These are phyloP conservation scores for Coemansia sp. DNA, from an alignment of 192 early-diverging fungal species.

Conservation along the genomic window DNA sequence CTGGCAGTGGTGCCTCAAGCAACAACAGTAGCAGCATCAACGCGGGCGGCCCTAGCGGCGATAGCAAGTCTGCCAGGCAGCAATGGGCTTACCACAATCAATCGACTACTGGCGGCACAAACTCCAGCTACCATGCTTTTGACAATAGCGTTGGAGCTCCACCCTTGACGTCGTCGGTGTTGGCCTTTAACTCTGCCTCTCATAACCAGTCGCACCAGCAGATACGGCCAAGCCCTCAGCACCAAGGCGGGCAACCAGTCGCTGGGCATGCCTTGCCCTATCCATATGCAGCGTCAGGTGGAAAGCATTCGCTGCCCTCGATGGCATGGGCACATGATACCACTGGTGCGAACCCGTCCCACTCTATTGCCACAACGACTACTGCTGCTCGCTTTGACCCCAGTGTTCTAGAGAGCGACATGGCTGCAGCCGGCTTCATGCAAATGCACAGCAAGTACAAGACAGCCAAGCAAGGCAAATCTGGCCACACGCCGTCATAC, in stretches of 20 bases:
- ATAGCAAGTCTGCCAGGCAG: neutral
- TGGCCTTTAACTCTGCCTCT: conserved; percentile 15
- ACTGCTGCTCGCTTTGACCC: neutral
- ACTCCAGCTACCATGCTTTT: conserved; percentile 35
- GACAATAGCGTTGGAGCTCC: conserved; percentile 32
- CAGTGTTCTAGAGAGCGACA: conserved; percentile 22
- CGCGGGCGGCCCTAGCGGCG: neutral
- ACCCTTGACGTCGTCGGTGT: conserved; percentile 35
- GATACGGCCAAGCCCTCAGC: neutral
- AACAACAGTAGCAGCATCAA: neutral
- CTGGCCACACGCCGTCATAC: neutral
- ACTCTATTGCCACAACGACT: conserved; percentile 10
- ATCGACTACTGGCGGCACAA: neutral
- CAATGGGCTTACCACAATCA: conserved; percentile 10
- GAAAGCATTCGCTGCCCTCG: conserved; percentile 16
- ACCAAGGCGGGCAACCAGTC: neutral
- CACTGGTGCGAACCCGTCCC: neutral
- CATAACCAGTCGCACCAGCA: neutral
- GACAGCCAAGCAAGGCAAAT: conserved; percentile 10
- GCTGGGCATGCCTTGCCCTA: neutral
- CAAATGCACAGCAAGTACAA: conserved; percentile 26
- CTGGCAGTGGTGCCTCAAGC: conserved; percentile 5
- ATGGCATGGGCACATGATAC: conserved; percentile 17
- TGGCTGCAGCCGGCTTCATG: conserved; percentile 18
- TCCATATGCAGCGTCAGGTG: conserved; percentile 12